Percentiles rank a stretch among this genome's conserved stretches.
These are phyloP conservation scores for Candida glucosophila DNA, from an alignment of 1,139 yeast genomes.

Conservation along the genomic window DNA sequence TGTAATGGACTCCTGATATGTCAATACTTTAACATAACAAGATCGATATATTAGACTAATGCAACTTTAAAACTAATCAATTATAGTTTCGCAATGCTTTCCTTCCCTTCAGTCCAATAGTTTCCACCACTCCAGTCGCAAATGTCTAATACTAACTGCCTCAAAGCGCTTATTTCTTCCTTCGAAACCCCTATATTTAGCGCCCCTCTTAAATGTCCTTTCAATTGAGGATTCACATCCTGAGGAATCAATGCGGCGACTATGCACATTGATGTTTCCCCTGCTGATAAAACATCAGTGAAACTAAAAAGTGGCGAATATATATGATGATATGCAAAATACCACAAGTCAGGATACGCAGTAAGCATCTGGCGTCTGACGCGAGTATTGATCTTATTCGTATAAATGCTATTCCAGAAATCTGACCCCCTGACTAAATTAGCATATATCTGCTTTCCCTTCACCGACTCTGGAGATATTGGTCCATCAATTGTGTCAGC, in stretches of 20 bases:
- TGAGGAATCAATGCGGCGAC: slow-evolving; percentile 82
- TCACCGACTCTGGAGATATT: slow-evolving; percentile 23
- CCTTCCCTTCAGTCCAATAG: slow-evolving; percentile 45
- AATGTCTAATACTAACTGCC: slow-evolving; percentile 56
- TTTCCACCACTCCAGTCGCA: slow-evolving; percentile 68
- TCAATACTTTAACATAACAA: too few relatives aligned
- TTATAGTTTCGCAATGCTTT: slow-evolving; percentile 47
- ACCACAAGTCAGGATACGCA: slow-evolving; percentile 83
- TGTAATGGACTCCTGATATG: too few relatives aligned
- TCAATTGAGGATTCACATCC: slow-evolving; percentile 89
- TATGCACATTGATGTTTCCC: slow-evolving; percentile 71
- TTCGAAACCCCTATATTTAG: slow-evolving; percentile 64
- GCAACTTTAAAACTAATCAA: too few relatives aligned
- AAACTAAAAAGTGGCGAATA: slow-evolving; percentile 72
- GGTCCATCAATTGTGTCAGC: slow-evolving; percentile 39
- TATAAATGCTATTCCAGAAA: slow-evolving; percentile 73
- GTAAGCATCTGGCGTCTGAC: slow-evolving; percentile 59
- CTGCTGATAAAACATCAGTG: slow-evolving; percentile 52
- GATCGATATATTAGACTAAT: too few relatives aligned
- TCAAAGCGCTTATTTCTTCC: slow-evolving; percentile 53
- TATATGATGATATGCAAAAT: slow-evolving; percentile 61
- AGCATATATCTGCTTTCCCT: slow-evolving; percentile 16
- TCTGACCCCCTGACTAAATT: slow-evolving; percentile 44
- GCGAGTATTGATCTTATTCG: slow-evolving; percentile 57
- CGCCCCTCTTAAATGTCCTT: slow-evolving; percentile 87